Conservation (phyloP, 108 stramenopile species). For the Stephanodiscus triporus region DNA sequence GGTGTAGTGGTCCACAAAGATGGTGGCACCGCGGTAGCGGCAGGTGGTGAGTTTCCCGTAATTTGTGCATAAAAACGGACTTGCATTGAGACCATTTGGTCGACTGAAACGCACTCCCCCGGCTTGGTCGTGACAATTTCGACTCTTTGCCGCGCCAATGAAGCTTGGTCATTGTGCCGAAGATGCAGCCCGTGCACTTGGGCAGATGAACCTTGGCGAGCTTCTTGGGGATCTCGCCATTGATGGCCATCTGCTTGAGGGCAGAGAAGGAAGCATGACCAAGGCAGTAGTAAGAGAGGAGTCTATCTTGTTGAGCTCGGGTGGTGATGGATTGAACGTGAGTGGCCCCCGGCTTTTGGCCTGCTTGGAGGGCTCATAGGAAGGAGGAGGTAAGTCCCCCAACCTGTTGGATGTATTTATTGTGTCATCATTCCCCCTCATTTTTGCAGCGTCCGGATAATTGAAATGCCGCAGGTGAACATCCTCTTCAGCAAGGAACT, state of each 20-base stretch:
- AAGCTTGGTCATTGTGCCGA: slow-evolving; percentile 3
- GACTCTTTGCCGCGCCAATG: neutral
- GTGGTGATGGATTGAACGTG: neutral
- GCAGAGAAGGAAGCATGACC: neutral
- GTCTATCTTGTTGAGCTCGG: too few species aligned
- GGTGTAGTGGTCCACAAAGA: slow-evolving; percentile 39
- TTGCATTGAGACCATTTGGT: neutral
- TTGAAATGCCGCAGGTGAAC: too few species aligned
- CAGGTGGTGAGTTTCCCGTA: slow-evolving; percentile 15
- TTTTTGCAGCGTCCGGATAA: too few species aligned
- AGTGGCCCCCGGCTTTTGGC: neutral
- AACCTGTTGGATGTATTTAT: too few species aligned
- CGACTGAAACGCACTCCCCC: neutral
- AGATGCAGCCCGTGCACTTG: too few species aligned
- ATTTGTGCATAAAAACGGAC: neutral
- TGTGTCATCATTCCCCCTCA: too few species aligned
- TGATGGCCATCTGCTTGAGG: neutral
- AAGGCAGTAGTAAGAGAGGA: neutral
- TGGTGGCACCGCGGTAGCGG: neutral
- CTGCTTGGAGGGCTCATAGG: neutral
- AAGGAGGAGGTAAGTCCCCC: neutral
- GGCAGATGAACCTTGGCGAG: too few species aligned
- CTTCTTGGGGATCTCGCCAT: neutral
- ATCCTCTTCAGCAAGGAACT: neutral
- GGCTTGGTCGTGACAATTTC: neutral